Conservation (phyloP, 768 basidiomycete genomes). For the Xerocomellus dryophilus region DNA sequence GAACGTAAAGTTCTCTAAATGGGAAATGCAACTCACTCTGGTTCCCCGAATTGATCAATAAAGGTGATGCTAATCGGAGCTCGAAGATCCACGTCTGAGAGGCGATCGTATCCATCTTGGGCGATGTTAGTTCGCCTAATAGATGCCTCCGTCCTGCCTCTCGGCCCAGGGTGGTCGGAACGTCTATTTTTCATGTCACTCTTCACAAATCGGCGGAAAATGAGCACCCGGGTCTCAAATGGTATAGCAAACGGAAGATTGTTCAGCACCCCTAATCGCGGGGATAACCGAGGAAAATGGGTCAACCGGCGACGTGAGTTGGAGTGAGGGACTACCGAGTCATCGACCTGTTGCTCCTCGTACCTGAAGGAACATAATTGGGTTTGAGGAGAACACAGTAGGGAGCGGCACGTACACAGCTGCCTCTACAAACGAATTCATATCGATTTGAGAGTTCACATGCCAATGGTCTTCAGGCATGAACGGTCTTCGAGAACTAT, state of each 20-base stretch:
- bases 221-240: slow-evolving; percentile 84
- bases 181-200: slow-evolving; percentile 47
- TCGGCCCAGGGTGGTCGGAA: slow-evolving; percentile 14
- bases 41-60: slow-evolving; percentile 82
- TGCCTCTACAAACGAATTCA: slow-evolving; percentile 77
- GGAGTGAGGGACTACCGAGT: slow-evolving; percentile 21
- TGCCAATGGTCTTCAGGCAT: slow-evolving; percentile 86
- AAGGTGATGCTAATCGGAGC: slow-evolving; percentile 86
- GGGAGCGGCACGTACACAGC: slow-evolving; percentile 56
- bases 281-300: slow-evolving; percentile 53
- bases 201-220: slow-evolving; percentile 81
- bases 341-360: slow-evolving; percentile 59
- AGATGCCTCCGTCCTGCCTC: slow-evolving; percentile 24
- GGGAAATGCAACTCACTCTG: slow-evolving; percentile 58
- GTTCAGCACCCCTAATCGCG: slow-evolving; percentile 85
- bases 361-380: slow-evolving; percentile 37
- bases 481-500: slow-evolving; percentile 81
- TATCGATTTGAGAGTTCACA: slow-evolving; percentile 55
- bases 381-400: neutral
- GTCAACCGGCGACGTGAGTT: slow-evolving; percentile 69
- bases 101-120: slow-evolving; percentile 86
- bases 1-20: neutral
- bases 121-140: slow-evolving; percentile 71
- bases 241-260: slow-evolving; percentile 96
- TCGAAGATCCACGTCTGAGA: slow-evolving; percentile 77